Evolutionary conservation across 257 asterid genomes (phyloP).

Genomic region (Ilex asprella): DNA sequence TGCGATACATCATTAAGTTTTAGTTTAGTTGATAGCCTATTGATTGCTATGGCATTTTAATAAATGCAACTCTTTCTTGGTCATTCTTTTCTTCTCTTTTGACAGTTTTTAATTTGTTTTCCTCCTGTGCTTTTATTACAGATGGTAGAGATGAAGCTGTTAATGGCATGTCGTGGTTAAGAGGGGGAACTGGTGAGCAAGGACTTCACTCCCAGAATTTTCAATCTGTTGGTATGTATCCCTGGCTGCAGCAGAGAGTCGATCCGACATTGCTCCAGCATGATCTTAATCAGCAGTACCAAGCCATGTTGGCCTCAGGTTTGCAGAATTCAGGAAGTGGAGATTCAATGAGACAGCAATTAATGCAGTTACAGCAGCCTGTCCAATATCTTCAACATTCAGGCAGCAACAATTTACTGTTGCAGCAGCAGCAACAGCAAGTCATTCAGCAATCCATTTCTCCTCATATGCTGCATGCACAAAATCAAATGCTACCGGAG

Average conservation of each 20-base stretch:
- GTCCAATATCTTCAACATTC: constrained; percentile 60
- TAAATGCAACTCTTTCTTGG: too few species aligned
- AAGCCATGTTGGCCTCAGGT: constrained; percentile 68
- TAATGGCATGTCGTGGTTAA: constrained; percentile 78
- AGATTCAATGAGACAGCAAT: constrained; percentile 61
- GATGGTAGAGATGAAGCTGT: constrained; percentile 63
- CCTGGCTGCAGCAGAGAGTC: constrained; percentile 82
- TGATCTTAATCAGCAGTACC: constrained; percentile 79
- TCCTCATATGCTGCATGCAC: constrained; percentile 49
- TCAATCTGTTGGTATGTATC: constrained; percentile 65
- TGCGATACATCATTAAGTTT: too few species aligned
- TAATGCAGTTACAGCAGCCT: constrained; percentile 73
- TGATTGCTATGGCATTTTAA: too few species aligned
- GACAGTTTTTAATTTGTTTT: not conserved
- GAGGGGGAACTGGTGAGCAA: constrained; percentile 70
- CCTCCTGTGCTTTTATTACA: constrained; percentile 23
- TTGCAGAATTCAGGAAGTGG: constrained; percentile 54
- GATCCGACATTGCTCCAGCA: constrained; percentile 56
- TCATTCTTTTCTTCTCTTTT: too few species aligned
- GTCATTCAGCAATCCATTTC: constrained; percentile 40
- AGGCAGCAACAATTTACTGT: constrained; percentile 36
- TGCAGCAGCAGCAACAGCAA: constrained; percentile 46
- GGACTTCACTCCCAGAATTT: constrained; percentile 63
- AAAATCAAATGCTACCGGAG: constrained; percentile 60
- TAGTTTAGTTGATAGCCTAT: too few species aligned